Base-by-base conservation (phyloP, 345 rosid species). In the Melastoma malabathricum region DNA sequence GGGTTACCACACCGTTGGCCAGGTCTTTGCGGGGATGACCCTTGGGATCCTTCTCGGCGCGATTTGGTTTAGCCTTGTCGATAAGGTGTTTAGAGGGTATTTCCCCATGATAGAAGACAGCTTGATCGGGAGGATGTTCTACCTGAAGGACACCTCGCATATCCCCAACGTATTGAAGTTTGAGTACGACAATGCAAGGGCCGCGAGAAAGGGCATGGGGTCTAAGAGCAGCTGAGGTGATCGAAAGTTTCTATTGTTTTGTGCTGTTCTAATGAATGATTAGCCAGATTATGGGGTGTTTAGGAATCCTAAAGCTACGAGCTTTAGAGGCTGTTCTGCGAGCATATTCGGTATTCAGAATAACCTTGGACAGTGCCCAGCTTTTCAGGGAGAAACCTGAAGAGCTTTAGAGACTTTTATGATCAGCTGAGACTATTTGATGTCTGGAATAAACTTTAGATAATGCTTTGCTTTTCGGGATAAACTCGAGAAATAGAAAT, bases 111-210 rank as follows among this genome's bases (percentile, higher is more conserved):
- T 92, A 46, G 99, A 92, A 46, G 90, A 85, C 64, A 88, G 94
- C 59, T 56, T 51, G 4, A 52, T 85, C 27, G 97, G 99, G 74
- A 81, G 83, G 68, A 56, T 54, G 69, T 68, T 92, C 13, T 83
- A 68, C 72, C 69, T 85, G 39, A 92, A 92, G 75, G 99, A 92
- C 66, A 92, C 95, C 60, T 92, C 99, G 12, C 97, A 92, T 70
- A 81, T 92, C 55, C 69, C 64, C 27, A 71, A 92, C 61, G 89
- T 83, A 52, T 76, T 88, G 75, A 77, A 83, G 73, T 88, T 92
- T 59, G 99, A 92, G 71, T 92, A 88, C 49, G 94, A 92, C 46
- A 88, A 87, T 66, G 97, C 95, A 0, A 79, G 95, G 31, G 86
- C 82, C 58, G 90, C 86, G 51, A 71, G 94, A 69, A 83, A 67